Evolutionary conservation across 2,329 filamentous ascomycete species (phyloP), one percentile per base, ranked within the genome.

Genomic region (Helminthosporium solani): DNA sequence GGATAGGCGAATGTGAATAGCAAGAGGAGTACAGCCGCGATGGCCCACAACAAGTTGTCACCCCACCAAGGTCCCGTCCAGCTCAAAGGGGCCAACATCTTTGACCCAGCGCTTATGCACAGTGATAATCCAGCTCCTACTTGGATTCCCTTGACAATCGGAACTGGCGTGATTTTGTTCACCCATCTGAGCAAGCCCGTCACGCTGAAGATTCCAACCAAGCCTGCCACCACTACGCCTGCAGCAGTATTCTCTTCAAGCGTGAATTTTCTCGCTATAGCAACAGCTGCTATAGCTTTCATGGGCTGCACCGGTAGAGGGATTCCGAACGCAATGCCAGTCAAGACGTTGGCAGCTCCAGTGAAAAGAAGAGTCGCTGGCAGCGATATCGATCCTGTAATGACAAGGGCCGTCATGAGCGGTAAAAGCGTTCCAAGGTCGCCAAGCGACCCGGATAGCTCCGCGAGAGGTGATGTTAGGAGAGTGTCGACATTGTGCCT

Each of bases 131-230:
- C 92, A 3, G 92, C 92, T 30, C 92, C 92, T 38, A 96, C 83
- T 71, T 97, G 94, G 55, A 97, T 96, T 23, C 92, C 92, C 66
- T 95, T 96, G 42, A 97, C 85, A 0, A 97, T 87, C 0, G 91
- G 88, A 12, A 91, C 82, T 0, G 92, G 92, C 7, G 95, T 86
- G 12, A 84, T 76, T n/a, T 76, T 73, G 7, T 87, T 85, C 41
- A 89, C 84, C 78, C 84, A 86, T 46, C 78, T 78, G 25, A 96
- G 75, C n/a, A 94, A 72, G 0, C 92, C 89, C 0, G 90, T 95
- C 3, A 84, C 65, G 61, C 87, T 91, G 66, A 96, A 83, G 1
- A 95, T 6, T 7, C 92, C 78, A 7, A 96, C 85, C 18, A 86
- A 80, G 6, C 74, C 74, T 2, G 85, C 84, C 27, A 96, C 90